Evolutionary conservation across 768 basidiomycete genomes (phyloP), one percentile per base, ranked within the genome.

Genomic region (Psilocybe subaeruginosa): DNA sequence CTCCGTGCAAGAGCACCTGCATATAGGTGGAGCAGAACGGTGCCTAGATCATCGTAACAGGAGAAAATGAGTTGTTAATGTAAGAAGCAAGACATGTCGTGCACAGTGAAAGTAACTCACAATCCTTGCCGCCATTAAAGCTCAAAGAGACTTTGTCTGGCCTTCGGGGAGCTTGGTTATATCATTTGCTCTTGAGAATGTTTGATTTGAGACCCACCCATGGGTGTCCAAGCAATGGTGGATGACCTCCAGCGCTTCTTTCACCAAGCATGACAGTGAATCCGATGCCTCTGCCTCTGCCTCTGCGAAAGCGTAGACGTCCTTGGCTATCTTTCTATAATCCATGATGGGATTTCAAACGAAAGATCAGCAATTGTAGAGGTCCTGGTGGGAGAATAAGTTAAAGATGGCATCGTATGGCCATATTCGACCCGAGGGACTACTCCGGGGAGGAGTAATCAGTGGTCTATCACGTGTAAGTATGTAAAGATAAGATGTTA

Each of bases 71-170:
- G 17, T 27, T 16, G 17, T 19, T 8, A 35, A 37, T 54, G 57
- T 29, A 29, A 43, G n/a, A 39, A 39, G 48, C 14, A 43, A 16
- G 35, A 8, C 8, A 35, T 35, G 11, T 35, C 33, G 33, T 35
- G 33, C 33, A 37, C 14, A 48, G 41, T 54, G n/a, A 43, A 8
- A 41, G 43, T n/a, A 12, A 80, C 88, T 67, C 69, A 97, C 97
- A 99, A 71, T 99, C 97, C 74, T 99, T 99, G 55, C 97, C 97
- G 8, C 97, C 97, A 66, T 99, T 99, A 78, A 98, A 99, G 74
- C 95, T 97, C 61, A 99, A 81, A 2, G 95, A 90, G 3, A 95
- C 77, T 58, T 82, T 78, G 37, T 89, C 85, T 69, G 84, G 81
- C 53, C 93, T 92, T 59, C 55, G 59, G 59, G 55, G 56, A 62